Evolutionary conservation across 164 flowering plant species (phyloP), one percentile per base, ranked within the genome.

Genomic region (Sextonia rubra): DNA sequence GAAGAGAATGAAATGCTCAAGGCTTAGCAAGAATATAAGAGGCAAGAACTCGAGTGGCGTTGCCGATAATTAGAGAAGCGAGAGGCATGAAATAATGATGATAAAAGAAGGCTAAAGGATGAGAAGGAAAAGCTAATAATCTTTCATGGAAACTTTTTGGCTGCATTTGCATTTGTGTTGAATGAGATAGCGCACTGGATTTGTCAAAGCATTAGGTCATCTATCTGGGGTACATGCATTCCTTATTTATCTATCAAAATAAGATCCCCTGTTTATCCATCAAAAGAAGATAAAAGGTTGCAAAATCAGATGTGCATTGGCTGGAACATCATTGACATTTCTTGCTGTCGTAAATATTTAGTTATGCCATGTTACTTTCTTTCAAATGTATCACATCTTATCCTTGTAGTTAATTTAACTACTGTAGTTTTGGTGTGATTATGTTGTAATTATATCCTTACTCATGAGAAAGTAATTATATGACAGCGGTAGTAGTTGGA

Each of bases 41-140:
- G 72, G 76, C 69, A 77, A 68, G 75, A 85, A 29, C 82, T 93
- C 22, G 78, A 77, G 71, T 11, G 11, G 32, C 77, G 79, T n/a
- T 23, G 74, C 44, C 62, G 73, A 73, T 82, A 83, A 49, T 74
- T 93, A 74, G 82, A 76, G 37, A 74, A 76, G 69, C 89, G 89
- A 12, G 88, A 86, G 74, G 87, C 84, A 2, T 77, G 80, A 23
- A 86, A 86, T 87, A 91, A 90, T 49, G 76, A 26, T 74, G 91
- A 88, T 82, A 83, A 80, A 70, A 87, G 70, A 52, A 88, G 83
- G 77, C 83, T 95, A 14, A 61, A 52, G 6, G 72, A 75, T 8
- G 88, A 90, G 67, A 89, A 83, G 75, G 61, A 78, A 69, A 83
- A 79, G 91, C 97, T 91, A n/a, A 82, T 30, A 15, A 32, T 49